Evolutionary conservation across 768 basidiomycete genomes (phyloP).

Genomic region (Panellus pusillus): DNA sequence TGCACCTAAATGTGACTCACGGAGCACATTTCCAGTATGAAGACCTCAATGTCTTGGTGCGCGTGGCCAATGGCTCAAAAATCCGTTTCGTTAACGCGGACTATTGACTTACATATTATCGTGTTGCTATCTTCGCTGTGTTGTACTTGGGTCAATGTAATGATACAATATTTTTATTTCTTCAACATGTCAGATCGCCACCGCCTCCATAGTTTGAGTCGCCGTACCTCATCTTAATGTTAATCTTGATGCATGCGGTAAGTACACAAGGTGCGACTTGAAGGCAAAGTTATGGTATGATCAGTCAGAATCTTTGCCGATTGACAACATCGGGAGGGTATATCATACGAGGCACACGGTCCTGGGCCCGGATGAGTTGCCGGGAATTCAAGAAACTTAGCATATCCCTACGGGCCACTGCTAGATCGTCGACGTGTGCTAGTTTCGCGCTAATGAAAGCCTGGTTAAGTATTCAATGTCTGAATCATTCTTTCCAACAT

Average conservation of each 20-base stretch:
- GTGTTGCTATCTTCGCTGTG: conserved; percentile 23
- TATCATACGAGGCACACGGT: no score
- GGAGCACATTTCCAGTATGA: conserved; percentile 67
- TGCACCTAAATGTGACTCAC: not conserved
- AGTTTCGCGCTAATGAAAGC: conserved; percentile 2
- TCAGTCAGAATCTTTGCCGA: no score
- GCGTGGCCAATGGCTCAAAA: conserved; percentile 82
- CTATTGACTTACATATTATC: conserved; percentile 1
- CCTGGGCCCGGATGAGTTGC: no score
- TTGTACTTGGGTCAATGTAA: not conserved
- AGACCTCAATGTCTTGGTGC: conserved; percentile 73
- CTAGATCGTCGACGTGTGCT: conserved; percentile 5
- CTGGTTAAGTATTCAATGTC: not conserved
- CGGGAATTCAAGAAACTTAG: no score
- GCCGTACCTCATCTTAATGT: no score
- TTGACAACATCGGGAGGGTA: no score
- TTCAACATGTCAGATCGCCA: no score
- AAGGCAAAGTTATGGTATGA: no score
- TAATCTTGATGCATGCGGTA: no score
- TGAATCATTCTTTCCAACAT: conserved; percentile 6
- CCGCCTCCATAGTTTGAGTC: no score
- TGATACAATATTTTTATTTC: not conserved
- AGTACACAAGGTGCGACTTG: no score
- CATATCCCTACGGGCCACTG: not conserved
- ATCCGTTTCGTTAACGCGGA: conserved; percentile 60